Base-by-base conservation (phyloP, 2,329 filamentous ascomycete genomes). In the Stagonosporopsis chrysanthemi region DNA sequence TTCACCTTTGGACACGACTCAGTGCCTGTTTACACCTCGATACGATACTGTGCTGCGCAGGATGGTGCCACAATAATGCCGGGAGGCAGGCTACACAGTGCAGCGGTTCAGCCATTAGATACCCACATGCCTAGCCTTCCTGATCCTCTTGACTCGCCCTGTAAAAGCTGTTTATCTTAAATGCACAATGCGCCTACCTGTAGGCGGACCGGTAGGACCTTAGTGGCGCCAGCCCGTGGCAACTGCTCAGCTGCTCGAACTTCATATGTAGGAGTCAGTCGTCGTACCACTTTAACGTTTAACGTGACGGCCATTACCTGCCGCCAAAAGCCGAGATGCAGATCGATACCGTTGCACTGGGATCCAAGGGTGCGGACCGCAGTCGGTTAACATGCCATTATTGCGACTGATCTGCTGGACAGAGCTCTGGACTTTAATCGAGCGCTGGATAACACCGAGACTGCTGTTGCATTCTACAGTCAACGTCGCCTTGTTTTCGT, bases 331-430 rank as follows among this genome's bases (percentile, higher is more conserved):
- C 29, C 48, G 38, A 52, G 39, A 49, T 47, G 54, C 54, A 52
- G 54, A 44, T 52, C 54, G n/a, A 44, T 33, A 39, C 48, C 54
- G 33, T 22, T 40, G 48, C 26, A 11, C 19, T 40, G 48, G 54
- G 49, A 48, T 35, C 22, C 17, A 41, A 49, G 43, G 54, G 43
- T 35, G 35, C 54, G 54, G 39, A 43, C 54, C 48, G 54, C 42
- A 22, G 48, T 57, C 54, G 54, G 43, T 49, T 57, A 57, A 49
- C 38, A 57, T 52, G 54, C 44, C 48, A 39, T 52, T 48, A 28
- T 35, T 42, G 43, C 38, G 38, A 38, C 38, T 26, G 48, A 43
- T 48, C 48, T 52, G 48, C 35, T 44, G 28, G 43, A 52, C 43
- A 42, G 52, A 38, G 48, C 52, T 31, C 54, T 57, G 54, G 38